A percentile compares a stretch with the other conserved stretches of the same genome.
phyloP scores from a whole-genome alignment of 495 filamentous ascomycete species.

The Neurospora sp. region DNA sequence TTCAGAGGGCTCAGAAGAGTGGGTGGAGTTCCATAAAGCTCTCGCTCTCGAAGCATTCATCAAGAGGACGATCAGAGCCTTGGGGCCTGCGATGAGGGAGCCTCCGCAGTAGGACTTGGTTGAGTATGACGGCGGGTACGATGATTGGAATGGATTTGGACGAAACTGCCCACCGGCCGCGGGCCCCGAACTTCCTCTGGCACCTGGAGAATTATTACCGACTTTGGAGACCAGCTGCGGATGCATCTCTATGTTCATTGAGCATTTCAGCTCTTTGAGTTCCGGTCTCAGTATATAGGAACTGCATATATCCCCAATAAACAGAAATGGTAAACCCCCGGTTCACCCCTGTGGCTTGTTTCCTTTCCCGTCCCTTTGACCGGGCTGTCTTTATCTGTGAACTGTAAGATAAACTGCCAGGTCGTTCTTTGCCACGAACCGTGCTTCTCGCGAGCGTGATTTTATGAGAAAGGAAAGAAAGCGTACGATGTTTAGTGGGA shows the following conservation, averaged over 20 bases:
- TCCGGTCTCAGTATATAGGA: background rate
- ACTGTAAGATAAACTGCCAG: background rate
- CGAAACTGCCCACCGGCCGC: too few relatives aligned
- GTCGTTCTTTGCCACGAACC: background rate
- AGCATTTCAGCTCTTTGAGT: background rate
- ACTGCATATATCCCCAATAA: background rate
- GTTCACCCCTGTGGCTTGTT: background rate
- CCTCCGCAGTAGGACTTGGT: background rate
- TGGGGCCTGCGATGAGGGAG: background rate
- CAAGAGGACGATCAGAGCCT: background rate
- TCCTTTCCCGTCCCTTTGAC: background rate
- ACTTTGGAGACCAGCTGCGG: background rate
- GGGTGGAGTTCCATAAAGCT: background rate
- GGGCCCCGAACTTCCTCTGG: background rate
- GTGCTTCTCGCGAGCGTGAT: background rate
- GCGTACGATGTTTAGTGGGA: background rate
- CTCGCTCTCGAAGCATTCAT: background rate
- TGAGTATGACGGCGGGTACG: background rate
- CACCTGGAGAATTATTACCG: background rate
- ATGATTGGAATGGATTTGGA: background rate
- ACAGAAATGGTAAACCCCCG: too few relatives aligned
- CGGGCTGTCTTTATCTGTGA: background rate
- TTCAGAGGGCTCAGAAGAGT: background rate
- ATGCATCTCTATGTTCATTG: background rate
- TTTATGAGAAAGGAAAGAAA: background rate